A percentile compares a stretch with the other conserved stretches of the same genome.
Conservation (phyloP, 2,329 filamentous ascomycete genomes). For the Kalaharituber pfeilii region DNA sequence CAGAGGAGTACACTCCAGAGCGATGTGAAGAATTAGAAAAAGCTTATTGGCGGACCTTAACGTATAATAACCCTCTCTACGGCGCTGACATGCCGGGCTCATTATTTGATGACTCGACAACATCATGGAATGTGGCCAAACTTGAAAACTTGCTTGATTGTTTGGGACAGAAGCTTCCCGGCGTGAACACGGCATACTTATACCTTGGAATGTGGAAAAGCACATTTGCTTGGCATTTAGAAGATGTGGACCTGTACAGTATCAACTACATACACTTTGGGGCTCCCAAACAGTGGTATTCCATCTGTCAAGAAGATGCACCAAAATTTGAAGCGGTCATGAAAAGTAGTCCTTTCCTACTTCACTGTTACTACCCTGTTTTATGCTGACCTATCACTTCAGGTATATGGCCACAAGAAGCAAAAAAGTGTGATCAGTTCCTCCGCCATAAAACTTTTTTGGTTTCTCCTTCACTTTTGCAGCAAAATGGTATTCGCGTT, state of each 20-base stretch:
- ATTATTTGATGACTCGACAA: conserved; percentile 70
- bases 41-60: conserved; percentile 92
- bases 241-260: conserved; percentile 96
- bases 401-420: conserved; percentile 76
- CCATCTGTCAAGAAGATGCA: conserved; percentile 89
- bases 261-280: conserved; percentile 99
- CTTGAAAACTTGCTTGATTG: conserved; percentile 86
- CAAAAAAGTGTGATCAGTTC: conserved; percentile 91
- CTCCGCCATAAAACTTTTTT: conserved; percentile 94
- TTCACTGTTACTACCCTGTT: conserved; percentile 2
- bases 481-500: conserved; percentile 84
- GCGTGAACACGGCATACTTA: conserved; percentile 93
- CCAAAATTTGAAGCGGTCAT: conserved; percentile 85
- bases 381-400: neutral
- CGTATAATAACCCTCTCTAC: conserved; percentile 86
- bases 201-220: conserved; percentile 99
- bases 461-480: conserved; percentile 75
- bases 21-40: conserved; percentile 88
- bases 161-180: conserved; percentile 83
- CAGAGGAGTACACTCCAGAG: conserved; percentile 76
- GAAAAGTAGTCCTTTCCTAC: conserved; percentile 40
- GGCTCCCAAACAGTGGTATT: conserved; percentile 98
- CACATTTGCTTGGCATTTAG: conserved; percentile 96
- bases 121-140: conserved; percentile 86
- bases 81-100: conserved; percentile 94